Conservation (phyloP, 495 filamentous ascomycete genomes). For the Physcia stellaris region DNA sequence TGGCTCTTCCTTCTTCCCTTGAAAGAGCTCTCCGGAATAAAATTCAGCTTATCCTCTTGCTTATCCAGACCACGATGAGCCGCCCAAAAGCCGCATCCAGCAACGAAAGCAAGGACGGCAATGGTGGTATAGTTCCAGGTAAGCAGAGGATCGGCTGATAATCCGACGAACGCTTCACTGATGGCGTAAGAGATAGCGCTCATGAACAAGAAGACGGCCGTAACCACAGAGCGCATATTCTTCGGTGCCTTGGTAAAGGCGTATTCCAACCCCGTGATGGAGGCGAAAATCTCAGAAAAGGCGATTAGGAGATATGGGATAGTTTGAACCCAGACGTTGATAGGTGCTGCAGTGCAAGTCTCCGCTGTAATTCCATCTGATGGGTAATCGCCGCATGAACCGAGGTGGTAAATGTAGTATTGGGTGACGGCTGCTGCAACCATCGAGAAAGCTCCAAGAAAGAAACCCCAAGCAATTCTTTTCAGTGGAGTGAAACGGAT, state of each 20-base stretch:
- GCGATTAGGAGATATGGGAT: conserved; percentile 52
- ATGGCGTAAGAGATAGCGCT: conserved; percentile 56
- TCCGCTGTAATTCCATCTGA: too few relatives aligned
- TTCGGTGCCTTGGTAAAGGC: conserved; percentile 68
- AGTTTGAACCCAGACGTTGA: conserved; percentile 52
- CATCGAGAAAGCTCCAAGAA: conserved; percentile 47
- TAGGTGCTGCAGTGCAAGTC: conserved; percentile 24
- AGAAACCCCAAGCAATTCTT: conserved; percentile 57
- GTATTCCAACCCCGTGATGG: conserved; percentile 53
- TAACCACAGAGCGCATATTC: conserved; percentile 64
- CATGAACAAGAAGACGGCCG: conserved; percentile 53
- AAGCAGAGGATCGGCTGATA: conserved; percentile 56
- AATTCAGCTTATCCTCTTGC: conserved; percentile 6
- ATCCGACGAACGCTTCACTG: conserved; percentile 49
- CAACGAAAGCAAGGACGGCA: conserved; percentile 46
- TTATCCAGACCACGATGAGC: conserved; percentile 5
- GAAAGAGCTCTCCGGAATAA: conserved; percentile 7
- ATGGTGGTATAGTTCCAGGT: conserved; percentile 50
- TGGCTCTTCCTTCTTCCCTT: conserved; percentile 5
- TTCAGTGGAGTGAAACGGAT: conserved; percentile 62
- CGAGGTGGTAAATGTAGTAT: conserved; percentile 54
- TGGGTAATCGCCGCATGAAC: conserved; percentile 40
- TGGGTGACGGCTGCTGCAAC: conserved; percentile 51
- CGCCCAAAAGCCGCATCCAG: conserved; percentile 45
- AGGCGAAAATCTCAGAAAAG: conserved; percentile 62